These are phyloP conservation scores for Malassezia vespertilionis DNA, from an alignment of 1,284 basidiomycete genomes.

Conservation along the genomic window DNA sequence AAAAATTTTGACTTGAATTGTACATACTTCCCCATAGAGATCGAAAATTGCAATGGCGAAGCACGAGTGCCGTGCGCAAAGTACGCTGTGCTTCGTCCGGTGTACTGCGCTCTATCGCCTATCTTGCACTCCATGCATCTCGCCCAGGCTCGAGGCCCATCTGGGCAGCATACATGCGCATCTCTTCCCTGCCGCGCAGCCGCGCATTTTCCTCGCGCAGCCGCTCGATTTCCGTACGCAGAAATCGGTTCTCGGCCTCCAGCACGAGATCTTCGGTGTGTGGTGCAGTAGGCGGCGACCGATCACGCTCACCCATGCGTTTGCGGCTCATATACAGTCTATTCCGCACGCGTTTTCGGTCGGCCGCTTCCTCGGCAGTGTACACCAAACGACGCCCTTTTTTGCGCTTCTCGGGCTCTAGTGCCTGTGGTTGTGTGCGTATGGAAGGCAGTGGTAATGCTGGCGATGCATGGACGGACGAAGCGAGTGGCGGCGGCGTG, in stretches of 20 bases:
- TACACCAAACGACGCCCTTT: slow-evolving; percentile 9
- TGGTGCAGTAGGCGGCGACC: slow-evolving; percentile 18
- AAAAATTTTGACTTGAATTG: too few relatives aligned
- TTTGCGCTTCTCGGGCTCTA: neutral
- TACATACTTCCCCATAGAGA: too few relatives aligned
- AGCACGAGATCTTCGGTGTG: slow-evolving; percentile 24
- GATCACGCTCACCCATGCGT: slow-evolving; percentile 18
- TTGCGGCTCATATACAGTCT: slow-evolving; percentile 12
- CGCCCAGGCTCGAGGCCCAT: slow-evolving; percentile 4
- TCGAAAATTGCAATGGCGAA: too few relatives aligned
- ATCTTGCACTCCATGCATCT: too few relatives aligned
- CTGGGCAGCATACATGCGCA: slow-evolving; percentile 16
- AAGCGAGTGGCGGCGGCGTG: neutral
- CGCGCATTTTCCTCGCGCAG: slow-evolving; percentile 32
- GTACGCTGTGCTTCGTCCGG: neutral
- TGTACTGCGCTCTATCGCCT: too few relatives aligned
- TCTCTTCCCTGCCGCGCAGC: slow-evolving; percentile 28
- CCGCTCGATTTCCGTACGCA: slow-evolving; percentile 30
- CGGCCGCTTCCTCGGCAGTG: slow-evolving; percentile 14
- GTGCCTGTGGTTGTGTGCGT: neutral
- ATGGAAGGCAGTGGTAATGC: neutral
- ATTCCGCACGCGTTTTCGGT: slow-evolving; percentile 15
- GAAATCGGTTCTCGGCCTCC: slow-evolving; percentile 29
- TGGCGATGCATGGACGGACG: neutral
- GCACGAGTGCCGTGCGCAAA: neutral